These are phyloP conservation scores for Diaporthe humulicola DNA, from an alignment of 2,329 filamentous ascomycete species.

Conservation along the genomic window DNA sequence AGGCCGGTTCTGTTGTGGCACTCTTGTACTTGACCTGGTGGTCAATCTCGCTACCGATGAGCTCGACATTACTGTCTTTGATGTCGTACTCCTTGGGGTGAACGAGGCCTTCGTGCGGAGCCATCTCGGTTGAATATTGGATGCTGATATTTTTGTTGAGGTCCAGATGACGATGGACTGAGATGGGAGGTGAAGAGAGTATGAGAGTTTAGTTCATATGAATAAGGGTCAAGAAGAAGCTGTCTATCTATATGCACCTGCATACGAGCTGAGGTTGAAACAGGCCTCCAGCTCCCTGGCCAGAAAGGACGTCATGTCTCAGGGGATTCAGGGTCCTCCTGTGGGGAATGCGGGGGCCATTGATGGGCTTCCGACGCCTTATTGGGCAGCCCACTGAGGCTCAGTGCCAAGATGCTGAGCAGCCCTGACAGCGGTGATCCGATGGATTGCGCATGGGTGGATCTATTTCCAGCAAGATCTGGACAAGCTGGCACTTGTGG, in stretches of 20 bases:
- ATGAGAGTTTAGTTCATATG: neutral
- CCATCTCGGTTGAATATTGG: slow-evolving; percentile 57
- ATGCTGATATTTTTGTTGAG: neutral
- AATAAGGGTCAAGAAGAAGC: neutral
- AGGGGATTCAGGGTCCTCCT: slow-evolving; percentile 34
- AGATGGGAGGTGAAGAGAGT: neutral
- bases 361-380: neutral
- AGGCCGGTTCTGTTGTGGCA: slow-evolving; percentile 74
- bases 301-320: slow-evolving; percentile 37
- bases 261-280: slow-evolving; percentile 35
- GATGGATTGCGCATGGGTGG: slow-evolving; percentile 15
- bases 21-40: slow-evolving; percentile 78
- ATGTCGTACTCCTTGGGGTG: slow-evolving; percentile 76
- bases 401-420: slow-evolving; percentile 28
- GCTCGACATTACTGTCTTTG: slow-evolving; percentile 76
- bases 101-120: slow-evolving; percentile 72
- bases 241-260: slow-evolving; percentile 25
- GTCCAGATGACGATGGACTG: neutral
- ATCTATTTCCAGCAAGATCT: slow-evolving; percentile 21
- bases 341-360: slow-evolving; percentile 28
- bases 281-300: slow-evolving; percentile 32
- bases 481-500: neutral
- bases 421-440: slow-evolving; percentile 23
- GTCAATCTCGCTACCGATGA: slow-evolving; percentile 74
- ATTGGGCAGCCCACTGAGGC: slow-evolving; percentile 27